Percentiles rank a stretch among this genome's conserved stretches.
phyloP scores from a whole-genome alignment of 1,139 yeast species.

The Schwanniomyces etchellsii region DNA sequence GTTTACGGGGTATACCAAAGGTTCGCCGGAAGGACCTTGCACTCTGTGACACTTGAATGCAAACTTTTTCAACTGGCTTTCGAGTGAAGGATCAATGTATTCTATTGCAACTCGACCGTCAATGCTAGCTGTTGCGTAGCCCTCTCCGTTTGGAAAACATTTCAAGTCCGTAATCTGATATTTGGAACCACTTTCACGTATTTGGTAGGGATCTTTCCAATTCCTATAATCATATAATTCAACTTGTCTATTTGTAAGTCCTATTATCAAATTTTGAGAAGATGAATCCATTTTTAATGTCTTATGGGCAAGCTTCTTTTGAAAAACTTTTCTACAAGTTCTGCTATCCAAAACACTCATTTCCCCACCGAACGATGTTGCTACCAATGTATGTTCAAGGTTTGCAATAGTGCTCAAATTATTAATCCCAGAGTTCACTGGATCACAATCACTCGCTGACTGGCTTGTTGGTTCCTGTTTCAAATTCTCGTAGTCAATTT shows the following conservation, averaged over 20 bases:
- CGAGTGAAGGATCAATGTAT: slow-evolving; percentile 50
- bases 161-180: slow-evolving; percentile 62
- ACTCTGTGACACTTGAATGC: slow-evolving; percentile 82
- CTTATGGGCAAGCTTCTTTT: slow-evolving; percentile 39
- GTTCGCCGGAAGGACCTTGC: slow-evolving; percentile 38
- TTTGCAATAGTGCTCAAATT: slow-evolving; percentile 18
- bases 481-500: slow-evolving; percentile 39
- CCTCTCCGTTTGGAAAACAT: slow-evolving; percentile 51
- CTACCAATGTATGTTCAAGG: slow-evolving; percentile 27
- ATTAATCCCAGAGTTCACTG: slow-evolving; percentile 23
- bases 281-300: slow-evolving; percentile 62
- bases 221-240: slow-evolving; percentile 56
- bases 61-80: slow-evolving; percentile 47
- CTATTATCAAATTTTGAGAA: slow-evolving; percentile 45
- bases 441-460: slow-evolving; percentile 7
- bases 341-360: slow-evolving; percentile 34
- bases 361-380: slow-evolving; percentile 54
- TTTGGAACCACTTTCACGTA: slow-evolving; percentile 66
- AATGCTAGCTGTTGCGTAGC: slow-evolving; percentile 74
- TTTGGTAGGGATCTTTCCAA: slow-evolving; percentile 38
- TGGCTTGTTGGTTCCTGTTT: slow-evolving; percentile 14
- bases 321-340: slow-evolving; percentile 10
- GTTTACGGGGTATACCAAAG: slow-evolving; percentile 74
- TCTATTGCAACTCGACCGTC: slow-evolving; percentile 89
- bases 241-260: slow-evolving; percentile 48